Evolutionary conservation across 2,329 filamentous ascomycete genomes (phyloP).

Genomic region (Fusarium fujikuroi): DNA sequence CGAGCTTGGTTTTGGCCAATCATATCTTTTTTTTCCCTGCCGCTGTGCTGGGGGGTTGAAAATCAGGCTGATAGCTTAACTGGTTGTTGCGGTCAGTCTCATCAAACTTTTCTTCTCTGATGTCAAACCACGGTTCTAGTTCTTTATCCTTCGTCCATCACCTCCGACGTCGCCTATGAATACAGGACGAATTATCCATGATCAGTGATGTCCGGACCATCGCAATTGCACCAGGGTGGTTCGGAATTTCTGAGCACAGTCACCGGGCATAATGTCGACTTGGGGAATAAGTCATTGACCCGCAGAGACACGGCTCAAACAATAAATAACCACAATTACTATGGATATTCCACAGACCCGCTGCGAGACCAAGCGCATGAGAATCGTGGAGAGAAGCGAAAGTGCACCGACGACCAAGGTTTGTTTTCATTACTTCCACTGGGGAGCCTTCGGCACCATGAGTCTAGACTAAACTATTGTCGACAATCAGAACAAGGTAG

Average conservation of each 20-base stretch:
- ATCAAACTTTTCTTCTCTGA: rapidly evolving
- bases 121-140: rapidly evolving
- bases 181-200: rapidly evolving
- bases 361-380: rapidly evolving
- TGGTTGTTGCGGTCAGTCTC: background rate
- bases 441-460: rapidly evolving
- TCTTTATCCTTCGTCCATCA: rapidly evolving
- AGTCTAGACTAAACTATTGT: rapidly evolving
- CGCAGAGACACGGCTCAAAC: background rate
- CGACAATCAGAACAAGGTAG: background rate
- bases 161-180: rapidly evolving
- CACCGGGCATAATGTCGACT: background rate
- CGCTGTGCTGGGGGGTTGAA: background rate
- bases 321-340: background rate
- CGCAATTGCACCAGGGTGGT: background rate
- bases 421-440: background rate
- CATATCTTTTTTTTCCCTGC: rapidly evolving
- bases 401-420: background rate
- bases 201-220: background rate
- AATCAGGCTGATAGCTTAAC: rapidly evolving
- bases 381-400: background rate
- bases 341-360: background rate
- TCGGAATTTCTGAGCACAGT: background rate
- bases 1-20: background rate
- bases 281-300: background rate